Conservation (phyloP, 257 asterid genomes). For the Jacaranda copaia region DNA sequence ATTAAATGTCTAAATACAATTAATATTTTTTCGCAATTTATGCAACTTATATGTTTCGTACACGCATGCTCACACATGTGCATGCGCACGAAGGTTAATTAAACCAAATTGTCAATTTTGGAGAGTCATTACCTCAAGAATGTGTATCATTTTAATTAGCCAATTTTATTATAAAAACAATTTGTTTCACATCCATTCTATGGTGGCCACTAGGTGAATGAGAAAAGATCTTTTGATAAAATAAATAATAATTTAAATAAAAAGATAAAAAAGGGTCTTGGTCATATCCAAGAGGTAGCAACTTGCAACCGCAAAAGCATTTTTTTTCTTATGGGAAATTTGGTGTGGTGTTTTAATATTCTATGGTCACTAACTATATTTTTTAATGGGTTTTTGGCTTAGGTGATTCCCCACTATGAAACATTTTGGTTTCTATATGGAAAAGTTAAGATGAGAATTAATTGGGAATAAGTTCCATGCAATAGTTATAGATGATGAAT, state of each 20-base stretch:
- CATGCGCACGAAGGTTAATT: conserved; percentile 12
- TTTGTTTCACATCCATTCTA: conserved; percentile 24
- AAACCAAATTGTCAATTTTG: conserved; percentile 31
- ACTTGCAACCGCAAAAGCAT: conserved; percentile 61
- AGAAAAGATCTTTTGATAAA: conserved; percentile 17
- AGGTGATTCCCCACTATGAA: conserved; percentile 51
- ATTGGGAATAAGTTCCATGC: conserved; percentile 43
- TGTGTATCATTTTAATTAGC: conserved; percentile 37
- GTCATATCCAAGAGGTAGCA: conserved; percentile 64
- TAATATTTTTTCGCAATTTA: not conserved
- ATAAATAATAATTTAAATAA: conserved; percentile 27
- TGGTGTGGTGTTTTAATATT: conserved; percentile 31
- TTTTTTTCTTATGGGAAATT: conserved; percentile 9
- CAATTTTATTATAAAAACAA: not conserved
- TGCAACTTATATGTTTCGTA: conserved; percentile 10
- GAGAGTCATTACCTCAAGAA: conserved; percentile 39
- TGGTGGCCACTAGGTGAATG: conserved; percentile 46
- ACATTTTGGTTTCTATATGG: conserved; percentile 36
- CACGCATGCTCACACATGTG: conserved; percentile 32
- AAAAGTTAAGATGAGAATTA: conserved; percentile 45
- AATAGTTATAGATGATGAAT: conserved; percentile 34
- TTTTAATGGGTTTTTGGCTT: conserved; percentile 38
- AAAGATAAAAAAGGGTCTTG: conserved; percentile 22
- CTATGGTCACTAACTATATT: conserved; percentile 29
- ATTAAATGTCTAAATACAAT: not conserved